These are phyloP conservation scores for Elongisporangium anandrum DNA, from an alignment of 352 stramenopile genomes.

Conservation along the genomic window DNA sequence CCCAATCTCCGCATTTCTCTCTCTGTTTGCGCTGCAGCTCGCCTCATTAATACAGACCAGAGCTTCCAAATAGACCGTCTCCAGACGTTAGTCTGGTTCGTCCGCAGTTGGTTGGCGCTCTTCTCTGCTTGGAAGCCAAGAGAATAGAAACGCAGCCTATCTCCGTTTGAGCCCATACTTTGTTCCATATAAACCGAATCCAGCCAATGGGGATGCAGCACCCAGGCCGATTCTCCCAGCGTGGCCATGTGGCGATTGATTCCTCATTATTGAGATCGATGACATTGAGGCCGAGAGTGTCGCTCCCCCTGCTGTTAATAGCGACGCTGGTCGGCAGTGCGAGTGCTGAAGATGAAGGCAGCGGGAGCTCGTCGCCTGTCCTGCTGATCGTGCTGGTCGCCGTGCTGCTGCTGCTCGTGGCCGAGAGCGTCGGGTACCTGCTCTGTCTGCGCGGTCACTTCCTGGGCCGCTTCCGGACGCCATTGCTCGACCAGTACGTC, in stretches of 20 bases:
- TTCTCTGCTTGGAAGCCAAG: too few species aligned
- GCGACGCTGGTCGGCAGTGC: neutral
- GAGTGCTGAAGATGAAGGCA: neutral
- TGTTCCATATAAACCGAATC: neutral
- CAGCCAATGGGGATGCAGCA: neutral
- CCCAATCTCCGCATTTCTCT: neutral
- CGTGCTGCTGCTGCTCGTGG: neutral
- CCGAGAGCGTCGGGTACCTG: neutral
- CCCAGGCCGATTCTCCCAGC: neutral
- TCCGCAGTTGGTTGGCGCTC: neutral
- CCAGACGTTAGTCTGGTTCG: neutral
- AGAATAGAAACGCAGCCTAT: neutral
- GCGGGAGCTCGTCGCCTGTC: neutral
- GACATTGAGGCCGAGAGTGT: neutral
- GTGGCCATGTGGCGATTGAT: neutral
- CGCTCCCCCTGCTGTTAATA: neutral
- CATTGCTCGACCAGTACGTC: neutral
- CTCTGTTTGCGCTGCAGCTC: neutral
- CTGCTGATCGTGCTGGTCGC: neutral
- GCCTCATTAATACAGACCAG: neutral
- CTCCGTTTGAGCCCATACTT: neutral
- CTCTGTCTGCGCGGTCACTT: neutral
- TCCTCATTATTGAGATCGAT: neutral
- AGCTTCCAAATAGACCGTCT: neutral
- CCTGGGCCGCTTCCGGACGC: neutral